Percentiles rank a stretch among this genome's conserved stretches.
Evolutionary conservation across 2,329 filamentous ascomycete species (phyloP).

Genomic region (Magnaporthales sp.): DNA sequence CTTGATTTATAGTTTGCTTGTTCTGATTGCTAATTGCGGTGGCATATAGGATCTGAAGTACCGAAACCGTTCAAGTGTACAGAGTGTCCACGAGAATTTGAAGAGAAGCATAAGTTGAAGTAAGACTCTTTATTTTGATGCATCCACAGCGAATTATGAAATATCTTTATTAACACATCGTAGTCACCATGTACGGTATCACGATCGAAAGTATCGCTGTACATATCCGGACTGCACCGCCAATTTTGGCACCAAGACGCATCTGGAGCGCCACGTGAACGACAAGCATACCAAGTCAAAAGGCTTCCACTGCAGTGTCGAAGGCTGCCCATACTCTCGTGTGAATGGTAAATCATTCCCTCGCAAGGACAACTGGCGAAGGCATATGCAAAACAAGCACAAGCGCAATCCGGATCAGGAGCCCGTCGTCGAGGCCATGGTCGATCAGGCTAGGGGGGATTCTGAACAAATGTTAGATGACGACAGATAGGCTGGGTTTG

Average conservation of each 20-base stretch:
- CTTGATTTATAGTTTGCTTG: background rate
- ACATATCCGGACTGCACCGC: slow-evolving; percentile 29
- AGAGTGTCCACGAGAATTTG: slow-evolving; percentile 37
- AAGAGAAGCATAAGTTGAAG: slow-evolving; percentile 53
- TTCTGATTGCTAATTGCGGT: background rate
- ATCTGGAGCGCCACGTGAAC: slow-evolving; percentile 53
- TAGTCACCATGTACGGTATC: slow-evolving; percentile 53
- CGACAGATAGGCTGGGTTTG: background rate
- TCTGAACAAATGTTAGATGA: background rate
- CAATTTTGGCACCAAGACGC: slow-evolving; percentile 55
- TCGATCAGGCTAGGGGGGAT: slow-evolving; percentile 24
- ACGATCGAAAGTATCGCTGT: slow-evolving; percentile 44
- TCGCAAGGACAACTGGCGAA: slow-evolving; percentile 54
- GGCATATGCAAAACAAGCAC: slow-evolving; percentile 55
- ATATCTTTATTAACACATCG: background rate
- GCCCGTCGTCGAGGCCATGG: slow-evolving; percentile 22
- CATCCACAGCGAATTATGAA: background rate
- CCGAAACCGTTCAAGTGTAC: slow-evolving; percentile 25
- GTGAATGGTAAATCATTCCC: slow-evolving; percentile 50
- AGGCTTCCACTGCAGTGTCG: slow-evolving; percentile 48
- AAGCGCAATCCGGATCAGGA: slow-evolving; percentile 26
- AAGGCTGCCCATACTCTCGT: slow-evolving; percentile 46
- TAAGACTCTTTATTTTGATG: slow-evolving; percentile 23
- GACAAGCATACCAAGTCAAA: slow-evolving; percentile 52
- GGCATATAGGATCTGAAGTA: slow-evolving; percentile 6